Base-by-base conservation (phyloP, 345 rosid species). In the Mallotus nudiflorus region DNA sequence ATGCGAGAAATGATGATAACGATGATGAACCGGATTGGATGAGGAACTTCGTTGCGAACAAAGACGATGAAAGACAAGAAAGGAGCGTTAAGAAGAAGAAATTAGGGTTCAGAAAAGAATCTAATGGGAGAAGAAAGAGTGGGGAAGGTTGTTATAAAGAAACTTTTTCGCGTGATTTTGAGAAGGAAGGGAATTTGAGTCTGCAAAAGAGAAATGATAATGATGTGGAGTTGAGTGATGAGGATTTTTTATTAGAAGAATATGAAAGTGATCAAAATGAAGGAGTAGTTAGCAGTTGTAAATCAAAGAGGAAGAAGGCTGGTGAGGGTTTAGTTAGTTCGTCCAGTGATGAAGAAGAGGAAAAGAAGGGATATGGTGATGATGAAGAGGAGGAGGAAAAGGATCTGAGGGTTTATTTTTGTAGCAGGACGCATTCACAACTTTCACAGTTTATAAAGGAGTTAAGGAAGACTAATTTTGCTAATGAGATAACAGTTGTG, bases 351-450 rank as follows among this genome's bases (percentile, higher is more conserved):
- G 90, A 85, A 54, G 98, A 82, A 51, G 83, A 56, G n/a, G 82
- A 76, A 15, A 74, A 72, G 16, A 79, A 81, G 12, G 75, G 76
- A 29, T 75, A 66, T 1, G 82, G 68, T 10, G 77, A 64, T 53
- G 82, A 67, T 61, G 82, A 79, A 68, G 78, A 63, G 52, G 81
- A 66, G 66, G 82, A 79, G 70, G 83, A 65, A 39, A 71, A 66
- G 62, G 69, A 66, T 14, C 64, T 81, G 74, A 88, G 85, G 84
- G 80, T 94, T 59, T 94, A 82, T 79, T 91, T 91, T 65, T 91
- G 98, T 72, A 94, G 98, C 74, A 82, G 97, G 74, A 94, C 97
- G 3, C 96, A 91, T 82, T 91, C 98, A 7, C 97, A 94, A 81
- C 96, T 94, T 60, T 87, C 95, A 0, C 97, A 94, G 75, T 94